Base-by-base conservation (phyloP, 2,329 filamentous ascomycete species). In the Microsporum ferrugineum region DNA sequence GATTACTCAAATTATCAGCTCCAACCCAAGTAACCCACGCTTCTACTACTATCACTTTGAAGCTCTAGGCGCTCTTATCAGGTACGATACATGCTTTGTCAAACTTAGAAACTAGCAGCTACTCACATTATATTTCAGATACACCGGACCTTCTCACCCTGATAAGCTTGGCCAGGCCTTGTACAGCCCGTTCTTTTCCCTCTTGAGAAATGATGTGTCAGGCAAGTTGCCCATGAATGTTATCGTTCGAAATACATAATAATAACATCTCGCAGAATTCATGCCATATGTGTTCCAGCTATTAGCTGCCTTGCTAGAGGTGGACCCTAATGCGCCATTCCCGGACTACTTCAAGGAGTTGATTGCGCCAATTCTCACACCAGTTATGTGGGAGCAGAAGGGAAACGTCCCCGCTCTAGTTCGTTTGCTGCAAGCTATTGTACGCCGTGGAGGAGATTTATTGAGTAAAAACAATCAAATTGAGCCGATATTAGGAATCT, bases 21-120 rank as follows among this genome's bases (percentile, higher is more conserved):
- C 88, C 67, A 99, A 99, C 74, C 94, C 94, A 0, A 96, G 91
- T 77, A 99, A 99, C 75, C 94, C 94, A 1, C 84, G 90, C 10
- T 99, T 99, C 77, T 96, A 96, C 77, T 99, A 99, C 78, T 99
- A 92, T 74, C 90, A 96, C 72, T 99, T 99, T 65, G 94, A 99
- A 77, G 89, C 90, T 2, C 78, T 99, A 53, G 94, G 94, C 38
- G 92, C 94, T 14, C 80, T 99, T 56, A 88, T 97, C 61, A 84
- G 86, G 71, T 84, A 72, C 66, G 75, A 68, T n/a, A 17, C 10
- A 17, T 29, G 12, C 12, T 5, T 33, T 10, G 2, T 17, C 6
- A 17, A 12, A 6, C 23, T 31, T 33, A 53, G 5, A 58, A 45
- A 47, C 65, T 68, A 23, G 68, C 43, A 6, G 23, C 33, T 10